These are phyloP conservation scores for Closterium sp. DNA, from an alignment of 139 green algal genomes.

Conservation along the genomic window DNA sequence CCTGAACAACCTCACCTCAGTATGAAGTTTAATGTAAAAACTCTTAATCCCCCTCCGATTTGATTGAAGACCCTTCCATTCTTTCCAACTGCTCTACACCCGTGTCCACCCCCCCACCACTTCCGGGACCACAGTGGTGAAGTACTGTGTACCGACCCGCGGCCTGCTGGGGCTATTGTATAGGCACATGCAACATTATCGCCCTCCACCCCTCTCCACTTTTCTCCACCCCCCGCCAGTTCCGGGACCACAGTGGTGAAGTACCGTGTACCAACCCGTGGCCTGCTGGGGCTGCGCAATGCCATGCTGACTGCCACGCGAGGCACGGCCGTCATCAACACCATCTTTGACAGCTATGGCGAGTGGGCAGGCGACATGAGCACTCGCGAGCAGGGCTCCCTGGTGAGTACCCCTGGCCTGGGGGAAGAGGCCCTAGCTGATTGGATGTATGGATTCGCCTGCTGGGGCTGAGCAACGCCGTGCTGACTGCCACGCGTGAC, in stretches of 20 bases:
- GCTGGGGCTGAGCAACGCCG: constrained; percentile 86
- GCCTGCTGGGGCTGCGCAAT: constrained; percentile 89
- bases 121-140: constrained; percentile 54
- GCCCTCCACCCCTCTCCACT: not conserved
- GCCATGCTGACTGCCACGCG: constrained; percentile 94
- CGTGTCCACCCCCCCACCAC: not conserved
- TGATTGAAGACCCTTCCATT: too few species aligned
- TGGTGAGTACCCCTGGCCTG: too few species aligned
- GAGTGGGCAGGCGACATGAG: too few species aligned
- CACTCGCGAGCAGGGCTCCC: constrained; percentile 55
- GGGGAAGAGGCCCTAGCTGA: too few species aligned
- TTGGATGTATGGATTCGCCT: too few species aligned
- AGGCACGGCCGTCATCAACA: constrained; percentile 94
- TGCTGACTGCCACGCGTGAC: constrained; percentile 94
- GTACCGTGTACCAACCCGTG: constrained; percentile 90
- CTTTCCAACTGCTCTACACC: too few species aligned
- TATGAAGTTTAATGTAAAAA: too few species aligned
- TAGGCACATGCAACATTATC: not conserved
- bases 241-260: constrained; percentile 59
- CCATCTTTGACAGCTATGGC: constrained; percentile 76
- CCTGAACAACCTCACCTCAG: too few species aligned
- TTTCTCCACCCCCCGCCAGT: not conserved
- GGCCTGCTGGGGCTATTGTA: constrained; percentile 79
- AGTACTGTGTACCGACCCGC: constrained; percentile 85
- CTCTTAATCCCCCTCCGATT: too few species aligned